A percentile compares a stretch with the other conserved stretches of the same genome.
Conservation (phyloP, 257 asterid genomes). For the Osmanthus fragrans region DNA sequence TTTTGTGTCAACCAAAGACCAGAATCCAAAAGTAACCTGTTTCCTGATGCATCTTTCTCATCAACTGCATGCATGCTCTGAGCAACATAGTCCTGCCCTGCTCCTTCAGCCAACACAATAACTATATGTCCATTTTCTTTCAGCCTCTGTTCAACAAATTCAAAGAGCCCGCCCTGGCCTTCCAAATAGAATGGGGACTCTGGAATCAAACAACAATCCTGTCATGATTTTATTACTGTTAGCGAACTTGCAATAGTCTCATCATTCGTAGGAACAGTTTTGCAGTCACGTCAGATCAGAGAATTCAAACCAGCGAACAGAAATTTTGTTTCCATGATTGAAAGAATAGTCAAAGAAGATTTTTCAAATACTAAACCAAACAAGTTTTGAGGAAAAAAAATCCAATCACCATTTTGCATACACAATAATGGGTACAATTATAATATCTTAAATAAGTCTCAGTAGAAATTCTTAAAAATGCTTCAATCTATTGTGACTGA, state of each 20-base stretch:
- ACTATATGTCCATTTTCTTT: conserved; percentile 81
- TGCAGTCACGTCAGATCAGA: conserved; percentile 5
- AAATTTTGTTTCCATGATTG: neutral
- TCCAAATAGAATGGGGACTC: conserved; percentile 94
- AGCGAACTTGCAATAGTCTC: conserved; percentile 19
- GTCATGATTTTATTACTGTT: conserved; percentile 38
- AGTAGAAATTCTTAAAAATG: neutral
- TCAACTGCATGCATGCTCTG: conserved; percentile 57
- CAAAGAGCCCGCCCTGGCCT: conserved; percentile 89
- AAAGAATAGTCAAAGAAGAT: neutral
- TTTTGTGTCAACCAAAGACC: conserved; percentile 92
- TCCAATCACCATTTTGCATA: neutral
- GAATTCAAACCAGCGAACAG: conserved; percentile 8
- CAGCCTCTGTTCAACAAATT: conserved; percentile 75
- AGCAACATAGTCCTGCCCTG: conserved; percentile 88
- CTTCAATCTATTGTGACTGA: neutral
- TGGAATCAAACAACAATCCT: conserved; percentile 97
- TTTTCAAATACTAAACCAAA: neutral
- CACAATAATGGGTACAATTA: neutral
- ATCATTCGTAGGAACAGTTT: neutral
- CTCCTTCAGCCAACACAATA: conserved; percentile 95
- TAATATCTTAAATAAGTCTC: neutral
- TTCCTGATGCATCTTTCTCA: conserved; percentile 92
- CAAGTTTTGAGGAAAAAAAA: neutral
- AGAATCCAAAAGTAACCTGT: conserved; percentile 71